Base-by-base conservation (phyloP, 192 early-diverging fungal species). In the Entomortierella parvispora region DNA sequence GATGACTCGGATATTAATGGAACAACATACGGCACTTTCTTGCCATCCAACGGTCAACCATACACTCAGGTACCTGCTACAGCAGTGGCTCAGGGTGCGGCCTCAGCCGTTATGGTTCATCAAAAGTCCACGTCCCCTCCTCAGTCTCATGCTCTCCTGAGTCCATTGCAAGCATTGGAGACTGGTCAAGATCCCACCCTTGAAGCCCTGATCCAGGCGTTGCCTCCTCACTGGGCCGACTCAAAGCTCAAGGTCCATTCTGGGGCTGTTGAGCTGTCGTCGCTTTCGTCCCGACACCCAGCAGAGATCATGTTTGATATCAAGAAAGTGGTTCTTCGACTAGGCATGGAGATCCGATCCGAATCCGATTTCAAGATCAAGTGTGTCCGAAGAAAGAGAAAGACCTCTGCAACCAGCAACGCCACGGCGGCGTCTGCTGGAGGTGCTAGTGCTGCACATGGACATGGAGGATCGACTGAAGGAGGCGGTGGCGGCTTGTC, bases 191-290 rank as follows among this genome's bases (percentile, higher is more conserved):
- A 77, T 25, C 64, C 79, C 4, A 63, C 52, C 40, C 44, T 65
- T 28, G 43, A 53, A 4, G 61, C 45, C 7, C 22, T 62, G 37
- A 68, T 65, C 37, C 69, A 80, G 31, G 44, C 77, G 29, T 26
- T 70, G 57, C 72, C 79, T 33, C 60, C 62, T 15, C 62, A 77
- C 48, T 77, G 74, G 74, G 68, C 65, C 32, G 80, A 88, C 51
- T 74, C 83, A 32, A 89, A 92, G 54, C 86, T 93, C 61, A 87
- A 88, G 25, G 84, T 88, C 23, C 90, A 92, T 58, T 89, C 90
- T 46, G 92, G 92, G 37, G 92, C 89, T 20, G 89, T 93, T 0
- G 91, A 92, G 46, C 81, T 89, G 18, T 83, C 86, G 40, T 90
- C 90, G 8, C 76, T 93, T 45, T 91, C 91, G 20, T 83, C 86